Percentiles rank a stretch among this genome's conserved stretches.
Conservation (phyloP, 371 early-diverging fungal species). For the Dichotomocladium elegans region DNA sequence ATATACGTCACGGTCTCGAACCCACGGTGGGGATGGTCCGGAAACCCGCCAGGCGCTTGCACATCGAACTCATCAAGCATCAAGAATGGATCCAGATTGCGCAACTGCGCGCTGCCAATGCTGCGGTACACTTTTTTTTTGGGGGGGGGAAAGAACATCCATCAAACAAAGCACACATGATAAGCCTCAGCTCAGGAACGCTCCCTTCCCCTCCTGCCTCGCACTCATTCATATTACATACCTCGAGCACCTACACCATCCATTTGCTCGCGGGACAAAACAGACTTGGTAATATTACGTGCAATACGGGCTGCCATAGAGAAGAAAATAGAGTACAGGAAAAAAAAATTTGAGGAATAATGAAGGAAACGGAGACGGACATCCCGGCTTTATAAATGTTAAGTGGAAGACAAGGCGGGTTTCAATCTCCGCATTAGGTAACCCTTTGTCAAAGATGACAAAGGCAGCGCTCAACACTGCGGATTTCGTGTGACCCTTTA, state of each 20-base stretch:
- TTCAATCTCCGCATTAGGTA: too few species aligned
- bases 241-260: constrained; percentile 54
- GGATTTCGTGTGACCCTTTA: too few species aligned
- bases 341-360: too few species aligned
- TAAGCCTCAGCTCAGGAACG: too few species aligned
- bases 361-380: too few species aligned
- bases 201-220: too few species aligned
- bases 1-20: constrained; percentile 83
- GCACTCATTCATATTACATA: too few species aligned
- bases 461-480: too few species aligned
- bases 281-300: constrained; percentile 23
- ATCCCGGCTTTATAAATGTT: too few species aligned
- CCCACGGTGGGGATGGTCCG: constrained; percentile 72
- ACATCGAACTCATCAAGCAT: constrained; percentile 78
- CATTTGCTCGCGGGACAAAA: constrained; percentile 28
- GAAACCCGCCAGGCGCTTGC: constrained; percentile 51
- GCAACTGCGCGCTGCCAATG: constrained; percentile 62
- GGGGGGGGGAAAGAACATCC: not conserved
- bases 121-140: constrained; percentile 58
- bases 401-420: too few species aligned
- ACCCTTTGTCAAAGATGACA: too few species aligned
- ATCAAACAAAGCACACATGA: too few species aligned
- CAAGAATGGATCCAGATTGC: constrained; percentile 82
- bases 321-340: not conserved
- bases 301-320: constrained; percentile 7